A percentile compares a stretch with the other conserved stretches of the same genome.
phyloP scores from a whole-genome alignment of 306 rosid species.

The Astragalus glycyphyllos region DNA sequence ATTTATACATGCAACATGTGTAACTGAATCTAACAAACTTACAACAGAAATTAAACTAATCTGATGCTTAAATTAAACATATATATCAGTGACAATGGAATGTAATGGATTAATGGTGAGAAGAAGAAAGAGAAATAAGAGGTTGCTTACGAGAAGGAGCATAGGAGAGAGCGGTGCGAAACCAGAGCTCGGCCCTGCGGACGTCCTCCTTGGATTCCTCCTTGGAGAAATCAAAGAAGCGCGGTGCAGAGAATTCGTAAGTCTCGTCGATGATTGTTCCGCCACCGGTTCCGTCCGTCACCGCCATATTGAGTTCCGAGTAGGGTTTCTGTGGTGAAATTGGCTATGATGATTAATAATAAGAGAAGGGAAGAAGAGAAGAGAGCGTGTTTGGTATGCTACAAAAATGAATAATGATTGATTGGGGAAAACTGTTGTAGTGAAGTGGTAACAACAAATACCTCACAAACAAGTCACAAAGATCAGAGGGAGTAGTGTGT shows the following conservation, averaged over 20 bases:
- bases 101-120: background rate
- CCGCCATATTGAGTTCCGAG: conserved; percentile 43
- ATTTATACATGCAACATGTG: too few species aligned
- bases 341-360: background rate
- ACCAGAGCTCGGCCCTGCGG: conserved; percentile 83
- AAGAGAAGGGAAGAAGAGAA: background rate
- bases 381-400: background rate
- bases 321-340: conserved; percentile 22
- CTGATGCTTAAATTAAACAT: too few species aligned
- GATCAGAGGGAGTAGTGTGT: conserved; percentile 7
- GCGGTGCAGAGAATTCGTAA: conserved; percentile 92
- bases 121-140: background rate
- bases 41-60: too few species aligned
- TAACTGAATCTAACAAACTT: too few species aligned
- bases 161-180: conserved; percentile 71
- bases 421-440: background rate
- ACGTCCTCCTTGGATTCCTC: conserved; percentile 66
- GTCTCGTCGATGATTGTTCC: conserved; percentile 61
- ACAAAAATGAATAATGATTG: background rate
- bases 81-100: background rate
- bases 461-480: background rate
- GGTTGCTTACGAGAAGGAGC: conserved; percentile 88
- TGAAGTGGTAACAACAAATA: background rate
- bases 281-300: conserved; percentile 53
- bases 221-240: conserved; percentile 70